phyloP scores from a whole-genome alignment of 345 rosid genomes.

The Citrus australasica region DNA sequence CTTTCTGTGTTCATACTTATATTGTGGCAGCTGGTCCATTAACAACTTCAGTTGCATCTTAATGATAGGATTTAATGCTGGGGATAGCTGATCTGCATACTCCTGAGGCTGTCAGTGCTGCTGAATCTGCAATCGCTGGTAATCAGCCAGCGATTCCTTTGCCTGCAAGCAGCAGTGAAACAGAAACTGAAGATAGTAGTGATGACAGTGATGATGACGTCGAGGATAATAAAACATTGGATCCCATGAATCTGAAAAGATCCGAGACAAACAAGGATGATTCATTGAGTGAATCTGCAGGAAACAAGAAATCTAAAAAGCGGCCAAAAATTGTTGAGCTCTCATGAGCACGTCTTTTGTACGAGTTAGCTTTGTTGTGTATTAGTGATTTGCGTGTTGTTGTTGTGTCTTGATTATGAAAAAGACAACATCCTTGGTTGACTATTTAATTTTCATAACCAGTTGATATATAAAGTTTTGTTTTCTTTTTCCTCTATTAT shows the following conservation, averaged over 20 bases:
- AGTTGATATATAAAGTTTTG: neutral
- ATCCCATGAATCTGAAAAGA: constrained; percentile 4
- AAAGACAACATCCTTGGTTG: neutral
- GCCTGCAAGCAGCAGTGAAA: constrained; percentile 28
- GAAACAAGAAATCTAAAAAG: constrained; percentile 26
- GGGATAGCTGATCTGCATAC: constrained; percentile 94
- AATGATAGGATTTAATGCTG: constrained; percentile 71
- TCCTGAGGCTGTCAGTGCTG: constrained; percentile 75
- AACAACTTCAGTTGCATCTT: neutral
- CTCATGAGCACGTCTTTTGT: constrained; percentile 16
- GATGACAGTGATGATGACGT: constrained; percentile 11
- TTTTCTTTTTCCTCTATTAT: neutral
- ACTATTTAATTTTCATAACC: neutral
- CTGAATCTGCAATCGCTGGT: constrained; percentile 66
- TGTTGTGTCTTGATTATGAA: neutral
- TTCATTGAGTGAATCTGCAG: constrained; percentile 4
- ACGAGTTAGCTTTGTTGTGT: neutral
- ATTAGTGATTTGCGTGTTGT: neutral
- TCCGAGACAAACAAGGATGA: constrained; percentile 11
- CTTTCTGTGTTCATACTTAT: neutral
- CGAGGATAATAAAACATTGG: neutral
- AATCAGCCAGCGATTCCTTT: constrained; percentile 27
- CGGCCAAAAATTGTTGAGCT: constrained; percentile 48
- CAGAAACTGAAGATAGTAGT: constrained; percentile 37
- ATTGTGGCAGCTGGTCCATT: neutral